Base-by-base conservation (phyloP, 2,329 filamentous ascomycete species). In the Xylaria sp. region DNA sequence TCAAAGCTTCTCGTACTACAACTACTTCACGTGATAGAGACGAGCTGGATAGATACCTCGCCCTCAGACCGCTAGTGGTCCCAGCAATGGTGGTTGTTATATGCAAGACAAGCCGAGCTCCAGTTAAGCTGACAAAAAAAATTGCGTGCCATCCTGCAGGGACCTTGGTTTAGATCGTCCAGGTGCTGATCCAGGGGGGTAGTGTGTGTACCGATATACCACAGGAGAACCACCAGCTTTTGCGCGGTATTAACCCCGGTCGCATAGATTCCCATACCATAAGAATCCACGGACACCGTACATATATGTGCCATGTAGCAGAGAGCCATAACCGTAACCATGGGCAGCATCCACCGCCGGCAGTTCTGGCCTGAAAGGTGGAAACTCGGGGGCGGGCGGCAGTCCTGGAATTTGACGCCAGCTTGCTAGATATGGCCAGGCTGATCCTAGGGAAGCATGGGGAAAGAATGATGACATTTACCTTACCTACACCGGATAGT, bases 111-210 rank as follows among this genome's bases (percentile, higher is more conserved):
- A 33, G 31, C 31, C 28, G 25, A 39, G 49, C 36, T 51, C 56
- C 36, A 39, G 64, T 49, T 60, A 23, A 51, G 39, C 57, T 66
- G 57, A 66, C 64, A 66, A 66, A 61, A 55, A 39, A 61, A 55
- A 39, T 55, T 61, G 57, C 39, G 55, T 56, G 56, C 39, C 10
- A 61, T 48, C 28, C n/a, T 46, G 57, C 48, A 43, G 55, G 36
- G 23, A 58, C 23, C 23, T 31, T 18, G 8, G 25, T 28, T 13
- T 31, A 46, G 23, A 58, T 31, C 23, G 46, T 58, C 39, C 56
- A 28, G 23, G 23, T 10, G 46, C 15, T 55, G 6, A 33, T 7
- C 28, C 55, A 54, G 25, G 36, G 25, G 36, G 62, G 46, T 49
- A 46, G 18, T 12, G 10, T 13, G 39, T 15, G 33, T 36, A 36